A percentile compares a stretch with the other conserved stretches of the same genome.
These are phyloP conservation scores for Metschnikowia gelsemii DNA, from an alignment of 805 yeast species.

Conservation along the genomic window DNA sequence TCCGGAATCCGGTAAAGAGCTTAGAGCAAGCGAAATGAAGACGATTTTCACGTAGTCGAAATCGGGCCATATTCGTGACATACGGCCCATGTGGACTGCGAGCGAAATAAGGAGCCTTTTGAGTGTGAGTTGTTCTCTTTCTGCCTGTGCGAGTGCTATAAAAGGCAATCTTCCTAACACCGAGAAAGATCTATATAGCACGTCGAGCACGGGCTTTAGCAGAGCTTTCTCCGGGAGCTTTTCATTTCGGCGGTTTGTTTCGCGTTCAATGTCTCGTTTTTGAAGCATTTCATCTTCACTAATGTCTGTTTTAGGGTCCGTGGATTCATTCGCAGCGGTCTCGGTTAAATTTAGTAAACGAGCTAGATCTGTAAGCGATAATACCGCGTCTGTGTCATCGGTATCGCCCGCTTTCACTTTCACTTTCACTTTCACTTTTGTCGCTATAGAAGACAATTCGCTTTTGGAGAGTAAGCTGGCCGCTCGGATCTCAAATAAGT, in stretches of 20 bases:
- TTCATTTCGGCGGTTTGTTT: background rate
- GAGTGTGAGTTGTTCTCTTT: slow-evolving; percentile 34
- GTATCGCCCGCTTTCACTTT: slow-evolving; percentile 3
- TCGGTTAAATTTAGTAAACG: slow-evolving; percentile 1
- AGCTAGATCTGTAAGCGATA: slow-evolving; percentile 7
- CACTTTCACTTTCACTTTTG: slow-evolving; percentile 5
- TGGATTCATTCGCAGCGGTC: background rate
- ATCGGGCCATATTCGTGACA: slow-evolving; percentile 33
- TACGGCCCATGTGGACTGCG: slow-evolving; percentile 45
- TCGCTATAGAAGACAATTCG: slow-evolving; percentile 11
- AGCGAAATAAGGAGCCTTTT: slow-evolving; percentile 27
- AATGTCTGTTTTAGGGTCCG: background rate
- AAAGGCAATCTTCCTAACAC: slow-evolving; percentile 53
- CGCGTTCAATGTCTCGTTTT: background rate
- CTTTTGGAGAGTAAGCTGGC: slow-evolving; percentile 7
- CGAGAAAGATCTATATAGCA: slow-evolving; percentile 41
- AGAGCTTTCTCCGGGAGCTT: background rate
- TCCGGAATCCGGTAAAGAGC: background rate
- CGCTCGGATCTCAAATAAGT: slow-evolving; percentile 8
- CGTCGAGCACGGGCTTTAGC: slow-evolving; percentile 6
- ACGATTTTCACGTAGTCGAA: slow-evolving; percentile 45
- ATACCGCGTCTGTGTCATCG: slow-evolving; percentile 1
- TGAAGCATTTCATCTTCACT: slow-evolving; percentile 1
- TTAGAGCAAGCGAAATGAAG: slow-evolving; percentile 43
- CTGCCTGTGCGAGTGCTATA: slow-evolving; percentile 16